Evolutionary conservation across 2,329 filamentous ascomycete species (phyloP).

Genomic region (Exophiala lecanii-corni): DNA sequence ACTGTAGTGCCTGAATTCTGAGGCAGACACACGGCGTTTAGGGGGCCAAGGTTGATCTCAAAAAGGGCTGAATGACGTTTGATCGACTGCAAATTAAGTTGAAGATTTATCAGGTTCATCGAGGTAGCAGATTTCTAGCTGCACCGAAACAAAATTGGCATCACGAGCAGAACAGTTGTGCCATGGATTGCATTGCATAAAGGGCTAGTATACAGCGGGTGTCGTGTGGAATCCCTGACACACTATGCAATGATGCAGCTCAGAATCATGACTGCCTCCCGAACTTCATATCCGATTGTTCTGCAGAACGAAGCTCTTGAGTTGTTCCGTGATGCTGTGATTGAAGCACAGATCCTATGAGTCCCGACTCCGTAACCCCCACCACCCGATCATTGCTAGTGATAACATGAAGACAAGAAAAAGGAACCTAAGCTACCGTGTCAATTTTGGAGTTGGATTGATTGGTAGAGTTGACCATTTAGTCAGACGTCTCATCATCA

Average conservation of each 20-base stretch:
- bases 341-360: slow-evolving; percentile 1
- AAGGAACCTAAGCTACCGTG: slow-evolving; percentile 9
- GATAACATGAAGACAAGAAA: slow-evolving; percentile 21
- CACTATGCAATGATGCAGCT: slow-evolving; percentile 19
- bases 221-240: slow-evolving; percentile 14
- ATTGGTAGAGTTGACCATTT: slow-evolving; percentile 6
- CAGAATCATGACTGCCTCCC: slow-evolving; percentile 2
- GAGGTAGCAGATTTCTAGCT: too few relatives aligned
- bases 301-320: not conserved
- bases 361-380: slow-evolving; percentile 19
- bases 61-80: too few relatives aligned
- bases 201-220: slow-evolving; percentile 25
- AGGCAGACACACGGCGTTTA: too few relatives aligned
- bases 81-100: too few relatives aligned
- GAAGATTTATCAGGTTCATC: too few relatives aligned
- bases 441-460: slow-evolving; percentile 5
- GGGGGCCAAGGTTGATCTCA: too few relatives aligned
- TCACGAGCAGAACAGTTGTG: slow-evolving; percentile 2
- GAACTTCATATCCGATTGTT: not conserved
- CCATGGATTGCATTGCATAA: slow-evolving; percentile 20
- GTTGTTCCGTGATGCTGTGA: slow-evolving; percentile 3
- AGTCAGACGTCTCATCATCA: slow-evolving; percentile 19
- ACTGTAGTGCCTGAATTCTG: too few relatives aligned
- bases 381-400: slow-evolving; percentile 21
- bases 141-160: not conserved